Conservation (phyloP, 192 early-diverging fungal species). For the Linnemannia schmuckeri region DNA sequence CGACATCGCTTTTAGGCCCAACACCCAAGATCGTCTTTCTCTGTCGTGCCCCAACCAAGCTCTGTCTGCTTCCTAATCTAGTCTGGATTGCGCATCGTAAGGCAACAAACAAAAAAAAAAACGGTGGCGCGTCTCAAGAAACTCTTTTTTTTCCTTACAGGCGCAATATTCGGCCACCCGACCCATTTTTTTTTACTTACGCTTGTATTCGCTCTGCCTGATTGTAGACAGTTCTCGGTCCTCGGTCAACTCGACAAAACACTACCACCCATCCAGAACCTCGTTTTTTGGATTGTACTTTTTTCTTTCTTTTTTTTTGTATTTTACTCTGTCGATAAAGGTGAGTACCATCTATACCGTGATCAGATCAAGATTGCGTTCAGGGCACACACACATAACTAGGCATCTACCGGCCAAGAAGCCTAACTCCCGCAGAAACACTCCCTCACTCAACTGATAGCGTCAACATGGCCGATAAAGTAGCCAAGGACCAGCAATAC, state of each 20-base stretch:
- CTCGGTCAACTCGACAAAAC: not conserved
- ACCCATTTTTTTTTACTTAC: not conserved
- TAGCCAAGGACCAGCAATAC: constrained; percentile 78
- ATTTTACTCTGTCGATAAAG: constrained; percentile 3
- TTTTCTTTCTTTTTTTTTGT: not conserved
- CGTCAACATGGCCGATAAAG: constrained; percentile 71
- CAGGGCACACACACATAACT: too few species aligned
- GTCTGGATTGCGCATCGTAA: not conserved
- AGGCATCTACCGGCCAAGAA: not conserved
- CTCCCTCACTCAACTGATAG: not conserved
- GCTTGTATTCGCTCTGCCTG: not conserved
- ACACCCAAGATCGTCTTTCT: not conserved
- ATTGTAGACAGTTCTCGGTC: not conserved
- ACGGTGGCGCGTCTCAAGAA: not conserved
- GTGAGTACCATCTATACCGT: not conserved
- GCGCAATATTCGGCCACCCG: not conserved
- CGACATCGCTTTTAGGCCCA: not conserved
- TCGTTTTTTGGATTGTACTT: constrained; percentile 6
- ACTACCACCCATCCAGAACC: not conserved
- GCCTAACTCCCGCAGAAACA: not conserved
- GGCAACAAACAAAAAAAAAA: not conserved
- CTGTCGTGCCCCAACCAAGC: not conserved
- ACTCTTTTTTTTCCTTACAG: not conserved
- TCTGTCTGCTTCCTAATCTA: not conserved
- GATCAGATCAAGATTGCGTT: not conserved